A percentile compares a stretch with the other conserved stretches of the same genome.
phyloP scores from a whole-genome alignment of 192 early-diverging fungal species.

The Podila minutissima region DNA sequence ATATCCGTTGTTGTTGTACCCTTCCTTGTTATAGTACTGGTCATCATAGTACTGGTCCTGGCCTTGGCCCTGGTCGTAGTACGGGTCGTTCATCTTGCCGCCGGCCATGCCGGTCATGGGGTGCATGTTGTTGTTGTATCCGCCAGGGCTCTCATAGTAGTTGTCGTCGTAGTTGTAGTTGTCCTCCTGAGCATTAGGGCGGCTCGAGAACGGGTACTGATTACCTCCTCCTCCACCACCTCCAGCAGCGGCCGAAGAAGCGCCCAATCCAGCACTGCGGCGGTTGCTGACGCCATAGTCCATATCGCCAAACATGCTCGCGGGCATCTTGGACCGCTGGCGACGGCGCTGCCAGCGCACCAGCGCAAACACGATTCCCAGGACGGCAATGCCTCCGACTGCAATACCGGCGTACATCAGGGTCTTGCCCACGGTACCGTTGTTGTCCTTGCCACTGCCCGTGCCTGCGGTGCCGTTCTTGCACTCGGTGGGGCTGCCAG shows the following conservation, averaged over 20 bases:
- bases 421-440: conserved; percentile 5
- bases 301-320: conserved; percentile 19
- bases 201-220: conserved; percentile 39
- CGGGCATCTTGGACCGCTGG: conserved; percentile 30
- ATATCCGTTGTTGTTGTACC: background rate
- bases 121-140: conserved; percentile 4
- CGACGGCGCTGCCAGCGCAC: conserved; percentile 27
- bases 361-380: conserved; percentile 31
- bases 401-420: conserved; percentile 43
- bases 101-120: background rate
- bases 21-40: conserved; percentile 22
- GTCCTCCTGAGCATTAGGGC: conserved; percentile 18
- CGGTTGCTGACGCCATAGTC: conserved; percentile 40
- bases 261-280: conserved; percentile 12
- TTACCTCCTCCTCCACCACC: conserved; percentile 3
- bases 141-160: background rate
- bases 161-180: conserved; percentile 5
- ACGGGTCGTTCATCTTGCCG: background rate
- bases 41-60: conserved; percentile 42
- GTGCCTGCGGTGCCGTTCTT: background rate
- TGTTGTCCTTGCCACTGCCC: background rate
- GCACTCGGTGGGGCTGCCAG: conserved; percentile 8
- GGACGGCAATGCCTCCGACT: conserved; percentile 13
- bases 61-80: background rate
- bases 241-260: background rate